Conservation (phyloP, 257 asterid species). For the Knoxia roxburghii region DNA sequence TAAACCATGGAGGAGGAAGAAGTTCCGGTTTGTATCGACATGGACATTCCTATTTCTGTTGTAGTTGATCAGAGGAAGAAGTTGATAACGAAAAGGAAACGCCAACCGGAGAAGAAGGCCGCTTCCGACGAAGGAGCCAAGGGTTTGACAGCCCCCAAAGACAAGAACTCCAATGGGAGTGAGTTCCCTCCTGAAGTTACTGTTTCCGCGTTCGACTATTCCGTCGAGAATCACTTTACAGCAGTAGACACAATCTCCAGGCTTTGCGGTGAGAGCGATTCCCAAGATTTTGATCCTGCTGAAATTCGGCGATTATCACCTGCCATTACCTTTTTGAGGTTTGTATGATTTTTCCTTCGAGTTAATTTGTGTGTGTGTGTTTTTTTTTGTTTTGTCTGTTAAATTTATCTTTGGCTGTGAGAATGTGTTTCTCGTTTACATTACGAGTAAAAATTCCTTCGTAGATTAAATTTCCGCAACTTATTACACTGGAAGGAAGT, state of each 20-base stretch:
- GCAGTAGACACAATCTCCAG: conserved; percentile 40
- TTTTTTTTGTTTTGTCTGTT: background rate
- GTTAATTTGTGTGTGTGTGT: no score
- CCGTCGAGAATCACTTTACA: conserved; percentile 72
- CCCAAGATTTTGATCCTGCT: conserved; percentile 26
- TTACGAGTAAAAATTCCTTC: background rate
- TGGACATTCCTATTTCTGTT: conserved; percentile 5
- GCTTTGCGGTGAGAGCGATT: conserved; percentile 45
- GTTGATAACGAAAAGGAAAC: conserved; percentile 3
- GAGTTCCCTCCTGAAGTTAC: conserved; percentile 23
- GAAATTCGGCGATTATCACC: conserved; percentile 51
- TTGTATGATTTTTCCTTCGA: background rate
- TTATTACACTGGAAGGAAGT: background rate
- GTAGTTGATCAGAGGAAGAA: conserved; percentile 9
- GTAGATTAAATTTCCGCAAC: background rate
- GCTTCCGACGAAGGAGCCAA: background rate
- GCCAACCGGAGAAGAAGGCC: background rate
- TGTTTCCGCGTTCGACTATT: conserved; percentile 56
- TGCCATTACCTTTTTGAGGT: conserved; percentile 74
- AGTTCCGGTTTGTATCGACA: conserved; percentile 2
- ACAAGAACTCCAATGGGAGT: background rate
- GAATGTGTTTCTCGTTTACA: background rate
- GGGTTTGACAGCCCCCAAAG: background rate
- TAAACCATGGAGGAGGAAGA: conserved; percentile 1
- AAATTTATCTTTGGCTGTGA: no score